Evolutionary conservation across 495 filamentous ascomycete genomes (phyloP).

Genomic region (Daldinia vernicosa): DNA sequence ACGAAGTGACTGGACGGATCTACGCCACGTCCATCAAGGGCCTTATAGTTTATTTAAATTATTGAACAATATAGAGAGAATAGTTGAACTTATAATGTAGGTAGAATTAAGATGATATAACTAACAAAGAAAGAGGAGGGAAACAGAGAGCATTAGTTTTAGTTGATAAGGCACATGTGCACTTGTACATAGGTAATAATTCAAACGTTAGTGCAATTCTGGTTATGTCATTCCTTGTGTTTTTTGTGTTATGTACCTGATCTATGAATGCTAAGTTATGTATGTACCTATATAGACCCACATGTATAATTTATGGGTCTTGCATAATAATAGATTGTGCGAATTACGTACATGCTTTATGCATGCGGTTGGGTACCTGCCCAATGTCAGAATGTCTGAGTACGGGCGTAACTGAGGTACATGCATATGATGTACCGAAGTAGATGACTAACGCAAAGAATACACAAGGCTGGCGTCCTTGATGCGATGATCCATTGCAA

Average conservation of each 20-base stretch:
- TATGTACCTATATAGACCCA: too few relatives aligned
- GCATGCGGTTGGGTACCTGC: not conserved
- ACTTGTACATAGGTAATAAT: not conserved
- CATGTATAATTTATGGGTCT: not conserved
- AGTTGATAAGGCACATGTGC: not conserved
- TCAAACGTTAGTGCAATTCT: not conserved
- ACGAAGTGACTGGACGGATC: not conserved
- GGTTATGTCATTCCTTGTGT: not conserved
- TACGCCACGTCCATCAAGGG: not conserved
- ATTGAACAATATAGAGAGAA: not conserved
- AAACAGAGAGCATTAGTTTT: not conserved
- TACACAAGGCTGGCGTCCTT: constrained; percentile 17
- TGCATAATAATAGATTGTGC: not conserved
- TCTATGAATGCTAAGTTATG: not conserved
- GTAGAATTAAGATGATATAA: not conserved
- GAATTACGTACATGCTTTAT: not conserved
- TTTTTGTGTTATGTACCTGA: not conserved
- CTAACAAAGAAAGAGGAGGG: not conserved
- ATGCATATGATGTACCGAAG: not conserved
- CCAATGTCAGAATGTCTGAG: not conserved
- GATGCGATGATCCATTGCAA: constrained; percentile 18
- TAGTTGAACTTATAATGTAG: not conserved
- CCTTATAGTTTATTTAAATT: not conserved
- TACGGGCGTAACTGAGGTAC: not conserved
- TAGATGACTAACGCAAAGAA: constrained; percentile 15